Percentiles rank a stretch among this genome's conserved stretches.
Evolutionary conservation across 768 basidiomycete species (phyloP).

Genomic region (Hortiboletus flavorubellus): DNA sequence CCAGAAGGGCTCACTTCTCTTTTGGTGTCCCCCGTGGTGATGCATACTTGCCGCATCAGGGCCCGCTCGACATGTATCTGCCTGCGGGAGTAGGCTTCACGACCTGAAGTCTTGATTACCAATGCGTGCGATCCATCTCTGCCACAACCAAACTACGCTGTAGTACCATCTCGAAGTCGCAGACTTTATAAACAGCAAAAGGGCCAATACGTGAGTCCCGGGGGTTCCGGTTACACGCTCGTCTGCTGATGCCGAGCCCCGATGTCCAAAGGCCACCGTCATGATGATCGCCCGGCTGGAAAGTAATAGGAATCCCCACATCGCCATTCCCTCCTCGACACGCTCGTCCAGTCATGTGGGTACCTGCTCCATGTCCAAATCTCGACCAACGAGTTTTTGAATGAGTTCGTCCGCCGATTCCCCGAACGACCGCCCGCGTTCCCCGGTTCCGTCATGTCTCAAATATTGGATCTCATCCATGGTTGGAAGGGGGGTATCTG

Average conservation of each 20-base stretch:
- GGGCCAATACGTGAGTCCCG: constrained; percentile 83
- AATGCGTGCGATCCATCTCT: constrained; percentile 85
- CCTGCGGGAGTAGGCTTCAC: too few species aligned
- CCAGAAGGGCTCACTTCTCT: too few species aligned
- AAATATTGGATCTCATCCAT: constrained; percentile 89
- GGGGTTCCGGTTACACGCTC: neutral
- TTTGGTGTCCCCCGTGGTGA: too few species aligned
- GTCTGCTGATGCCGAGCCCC: neutral
- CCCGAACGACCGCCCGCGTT: constrained; percentile 97
- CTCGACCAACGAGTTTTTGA: constrained; percentile 95
- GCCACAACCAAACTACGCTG: constrained; percentile 87
- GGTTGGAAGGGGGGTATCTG: constrained; percentile 96
- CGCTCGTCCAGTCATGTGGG: constrained; percentile 92
- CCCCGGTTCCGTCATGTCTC: constrained; percentile 91
- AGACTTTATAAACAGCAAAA: constrained; percentile 90
- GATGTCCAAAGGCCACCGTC: constrained; percentile 75
- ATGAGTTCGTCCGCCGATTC: constrained; percentile 96
- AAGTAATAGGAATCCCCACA: constrained; percentile 91
- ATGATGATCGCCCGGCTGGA: constrained; percentile 80
- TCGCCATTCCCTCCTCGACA: constrained; percentile 87
- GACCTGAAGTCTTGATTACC: constrained; percentile 68
- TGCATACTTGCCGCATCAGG: too few species aligned
- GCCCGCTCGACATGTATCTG: too few species aligned
- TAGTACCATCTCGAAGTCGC: constrained; percentile 92
- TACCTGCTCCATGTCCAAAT: constrained; percentile 98